phyloP scores from a whole-genome alignment of 345 rosid genomes.

The Aquilaria malaccensis region DNA sequence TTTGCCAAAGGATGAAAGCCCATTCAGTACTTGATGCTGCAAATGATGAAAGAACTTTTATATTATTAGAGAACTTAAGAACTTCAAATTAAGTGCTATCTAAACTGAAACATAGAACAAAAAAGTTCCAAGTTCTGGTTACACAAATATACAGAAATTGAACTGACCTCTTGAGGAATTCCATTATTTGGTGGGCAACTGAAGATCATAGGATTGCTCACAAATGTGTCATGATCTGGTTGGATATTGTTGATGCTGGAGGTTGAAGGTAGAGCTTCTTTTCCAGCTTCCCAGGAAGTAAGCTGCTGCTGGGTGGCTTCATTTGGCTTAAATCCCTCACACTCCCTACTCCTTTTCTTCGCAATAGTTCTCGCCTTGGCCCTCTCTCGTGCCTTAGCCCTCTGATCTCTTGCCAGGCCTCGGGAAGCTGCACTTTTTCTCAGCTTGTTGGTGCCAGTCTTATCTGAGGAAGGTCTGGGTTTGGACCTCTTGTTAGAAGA shows the following conservation, averaged over 20 bases:
- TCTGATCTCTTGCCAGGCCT: constrained; percentile 36
- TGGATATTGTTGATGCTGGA: constrained; percentile 2
- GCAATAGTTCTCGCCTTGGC: constrained; percentile 62
- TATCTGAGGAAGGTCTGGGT: background rate
- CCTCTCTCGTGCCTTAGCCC: constrained; percentile 60
- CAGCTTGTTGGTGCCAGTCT: constrained; percentile 7
- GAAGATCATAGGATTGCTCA: constrained; percentile 21
- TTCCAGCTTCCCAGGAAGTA: constrained; percentile 11
- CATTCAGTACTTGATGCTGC: constrained; percentile 28
- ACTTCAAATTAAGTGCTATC: too few relatives aligned
- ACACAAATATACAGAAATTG: background rate
- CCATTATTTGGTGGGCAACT: constrained; percentile 21
- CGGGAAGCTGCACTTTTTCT: constrained; percentile 21
- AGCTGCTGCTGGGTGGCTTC: background rate
- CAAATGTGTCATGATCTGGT: constrained; percentile 4
- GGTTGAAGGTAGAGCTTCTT: constrained; percentile 1
- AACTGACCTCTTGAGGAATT: constrained; percentile 28
- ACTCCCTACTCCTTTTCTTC: constrained; percentile 27
- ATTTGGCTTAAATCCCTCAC: constrained; percentile 12
- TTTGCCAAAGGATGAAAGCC: constrained; percentile 23
- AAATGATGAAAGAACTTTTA: background rate
- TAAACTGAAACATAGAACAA: background rate
- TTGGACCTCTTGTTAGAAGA: too few relatives aligned
- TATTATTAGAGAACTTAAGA: background rate
- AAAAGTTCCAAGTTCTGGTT: background rate